phyloP scores from a whole-genome alignment of 352 stramenopile species.

The Globisporangium spiculum region DNA sequence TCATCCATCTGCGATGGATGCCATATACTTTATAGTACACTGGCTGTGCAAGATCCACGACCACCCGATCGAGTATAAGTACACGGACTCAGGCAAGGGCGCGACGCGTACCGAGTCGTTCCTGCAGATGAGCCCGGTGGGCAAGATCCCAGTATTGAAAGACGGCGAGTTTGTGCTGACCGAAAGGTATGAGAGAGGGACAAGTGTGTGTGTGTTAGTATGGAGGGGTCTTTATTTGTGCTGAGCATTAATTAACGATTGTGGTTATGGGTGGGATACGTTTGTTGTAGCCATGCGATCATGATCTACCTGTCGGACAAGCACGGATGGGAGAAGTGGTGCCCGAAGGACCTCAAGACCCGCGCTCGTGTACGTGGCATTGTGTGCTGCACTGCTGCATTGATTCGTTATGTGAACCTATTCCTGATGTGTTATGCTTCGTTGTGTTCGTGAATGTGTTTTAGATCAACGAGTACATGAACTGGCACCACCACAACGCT shows the following conservation, averaged over 20 bases:
- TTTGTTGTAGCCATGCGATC: slow-evolving; percentile 51
- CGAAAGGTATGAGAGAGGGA: slow-evolving; percentile 35
- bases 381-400: not conserved
- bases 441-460: not conserved
- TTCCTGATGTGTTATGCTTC: not conserved
- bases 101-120: slow-evolving; percentile 51
- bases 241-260: not conserved
- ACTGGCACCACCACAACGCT: slow-evolving; percentile 78
- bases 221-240: not conserved
- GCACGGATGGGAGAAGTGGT: slow-evolving; percentile 61
- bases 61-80: slow-evolving; percentile 56
- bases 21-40: slow-evolving; percentile 29
- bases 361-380: slow-evolving; percentile 44
- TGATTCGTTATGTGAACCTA: not conserved
- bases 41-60: slow-evolving; percentile 77
- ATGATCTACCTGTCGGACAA: slow-evolving; percentile 75
- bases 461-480: slow-evolving; percentile 77
- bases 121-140: slow-evolving; percentile 52
- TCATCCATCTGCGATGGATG: not conserved
- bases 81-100: slow-evolving; percentile 48
- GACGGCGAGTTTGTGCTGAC: slow-evolving; percentile 66
- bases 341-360: slow-evolving; percentile 55
- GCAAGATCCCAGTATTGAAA: slow-evolving; percentile 68
- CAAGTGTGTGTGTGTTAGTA: not conserved
- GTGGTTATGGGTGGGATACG: not conserved